A percentile compares a stretch with the other conserved stretches of the same genome.
Evolutionary conservation across 495 filamentous ascomycete genomes (phyloP).

Genomic region (Apodospora peruviana): DNA sequence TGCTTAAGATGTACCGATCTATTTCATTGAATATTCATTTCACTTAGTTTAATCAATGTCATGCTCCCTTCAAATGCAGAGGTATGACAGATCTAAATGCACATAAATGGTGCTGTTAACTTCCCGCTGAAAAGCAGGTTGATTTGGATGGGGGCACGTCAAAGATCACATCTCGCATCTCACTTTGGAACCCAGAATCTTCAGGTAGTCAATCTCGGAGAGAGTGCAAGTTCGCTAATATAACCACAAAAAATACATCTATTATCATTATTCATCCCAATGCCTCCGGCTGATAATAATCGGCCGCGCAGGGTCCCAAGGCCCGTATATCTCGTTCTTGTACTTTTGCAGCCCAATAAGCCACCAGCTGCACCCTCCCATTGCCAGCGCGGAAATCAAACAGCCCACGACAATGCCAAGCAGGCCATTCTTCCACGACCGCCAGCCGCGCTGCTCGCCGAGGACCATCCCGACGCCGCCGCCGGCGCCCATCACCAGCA

Average conservation of each 20-base stretch:
- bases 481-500: constrained; percentile 73
- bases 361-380: constrained; percentile 98
- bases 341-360: constrained; percentile 95
- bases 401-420: constrained; percentile 68
- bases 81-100: too few relatives aligned
- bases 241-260: not conserved
- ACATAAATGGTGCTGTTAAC: too few relatives aligned
- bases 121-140: too few relatives aligned
- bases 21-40: too few relatives aligned
- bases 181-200: too few relatives aligned
- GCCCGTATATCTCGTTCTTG: constrained; percentile 97
- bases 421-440: constrained; percentile 69
- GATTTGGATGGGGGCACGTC: too few relatives aligned
- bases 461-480: constrained; percentile 70
- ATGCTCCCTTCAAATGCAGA: too few relatives aligned
- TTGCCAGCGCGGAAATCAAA: constrained; percentile 59
- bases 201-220: too few relatives aligned
- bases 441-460: constrained; percentile 36
- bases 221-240: too few relatives aligned
- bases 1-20: too few relatives aligned
- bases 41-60: too few relatives aligned
- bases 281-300: constrained; percentile 55
- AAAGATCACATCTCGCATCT: too few relatives aligned
- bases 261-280: constrained; percentile 31
- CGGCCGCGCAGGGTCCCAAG: constrained; percentile 94